Conservation (phyloP, 2,329 filamentous ascomycete genomes). For the Tolypocladium paradoxum region DNA sequence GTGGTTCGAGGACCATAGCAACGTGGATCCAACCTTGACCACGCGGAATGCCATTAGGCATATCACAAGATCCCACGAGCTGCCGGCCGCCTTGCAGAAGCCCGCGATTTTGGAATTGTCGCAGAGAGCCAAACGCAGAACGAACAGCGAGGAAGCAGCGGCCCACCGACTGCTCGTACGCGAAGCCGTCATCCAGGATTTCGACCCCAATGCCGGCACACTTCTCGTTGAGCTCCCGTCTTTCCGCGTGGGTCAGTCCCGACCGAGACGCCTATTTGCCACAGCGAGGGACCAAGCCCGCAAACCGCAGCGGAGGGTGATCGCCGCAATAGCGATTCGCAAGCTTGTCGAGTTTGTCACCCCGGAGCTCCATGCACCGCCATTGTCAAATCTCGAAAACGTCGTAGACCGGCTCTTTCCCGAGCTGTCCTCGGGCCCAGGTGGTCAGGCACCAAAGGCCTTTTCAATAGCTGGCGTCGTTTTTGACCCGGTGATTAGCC, state of each 20-base stretch:
- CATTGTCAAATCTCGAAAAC: conserved; percentile 32
- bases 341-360: conserved; percentile 39
- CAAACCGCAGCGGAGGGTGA: conserved; percentile 24
- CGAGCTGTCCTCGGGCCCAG: conserved; percentile 17
- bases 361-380: conserved; percentile 32
- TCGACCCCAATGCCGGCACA: conserved; percentile 37
- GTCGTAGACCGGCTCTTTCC: conserved; percentile 39
- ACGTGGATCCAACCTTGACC: conserved; percentile 66
- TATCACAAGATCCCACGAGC: conserved; percentile 41
- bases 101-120: conserved; percentile 52
- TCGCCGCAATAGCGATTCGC: conserved; percentile 36
- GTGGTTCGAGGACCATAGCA: conserved; percentile 84
- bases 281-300: conserved; percentile 14
- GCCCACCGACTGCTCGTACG: conserved; percentile 44
- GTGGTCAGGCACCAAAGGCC: conserved; percentile 19
- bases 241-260: conserved; percentile 7
- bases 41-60: conserved; percentile 70
- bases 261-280: conserved; percentile 10
- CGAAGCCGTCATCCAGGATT: conserved; percentile 33
- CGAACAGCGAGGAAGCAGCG: conserved; percentile 34
- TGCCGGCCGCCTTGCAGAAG: conserved; percentile 63
- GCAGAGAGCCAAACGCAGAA: conserved; percentile 34
- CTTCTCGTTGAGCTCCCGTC: conserved; percentile 33
- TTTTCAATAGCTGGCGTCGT: conserved; percentile 29
- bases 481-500: conserved; percentile 21